phyloP scores from a whole-genome alignment of 139 green algal genomes.

The Dunaliella primolecta region DNA sequence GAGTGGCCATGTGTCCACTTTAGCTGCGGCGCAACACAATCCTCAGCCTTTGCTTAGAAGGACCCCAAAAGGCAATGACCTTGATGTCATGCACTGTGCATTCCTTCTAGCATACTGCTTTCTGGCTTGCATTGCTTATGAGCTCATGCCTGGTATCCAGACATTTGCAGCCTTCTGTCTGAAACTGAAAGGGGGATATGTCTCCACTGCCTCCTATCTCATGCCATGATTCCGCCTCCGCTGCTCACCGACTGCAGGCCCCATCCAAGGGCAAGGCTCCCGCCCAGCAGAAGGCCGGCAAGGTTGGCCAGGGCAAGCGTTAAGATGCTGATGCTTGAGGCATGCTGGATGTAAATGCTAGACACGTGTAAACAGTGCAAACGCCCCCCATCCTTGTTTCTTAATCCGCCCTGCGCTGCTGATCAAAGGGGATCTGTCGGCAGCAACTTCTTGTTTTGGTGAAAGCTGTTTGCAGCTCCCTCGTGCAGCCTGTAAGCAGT shows the following conservation, averaged over 20 bases:
- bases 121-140: background rate
- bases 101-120: background rate
- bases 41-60: too few relatives aligned
- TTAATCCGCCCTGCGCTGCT: too few relatives aligned
- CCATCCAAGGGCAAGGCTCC: background rate
- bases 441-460: too few relatives aligned
- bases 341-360: background rate
- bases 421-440: too few relatives aligned
- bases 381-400: background rate
- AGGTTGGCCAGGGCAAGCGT: background rate
- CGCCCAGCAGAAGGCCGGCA: background rate
- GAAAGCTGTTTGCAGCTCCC: too few relatives aligned
- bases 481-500: too few relatives aligned
- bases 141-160: background rate
- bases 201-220: background rate
- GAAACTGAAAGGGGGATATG: too few relatives aligned
- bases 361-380: background rate
- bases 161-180: background rate
- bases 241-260: background rate
- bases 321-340: background rate
- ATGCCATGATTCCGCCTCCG: background rate
- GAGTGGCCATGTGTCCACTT: too few relatives aligned
- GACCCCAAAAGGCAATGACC: background rate
- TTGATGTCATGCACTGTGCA: background rate
- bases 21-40: too few relatives aligned